Percentiles rank a stretch among this genome's conserved stretches.
Evolutionary conservation across 495 filamentous ascomycete species (phyloP).

Genomic region (Penicillium turbatum): DNA sequence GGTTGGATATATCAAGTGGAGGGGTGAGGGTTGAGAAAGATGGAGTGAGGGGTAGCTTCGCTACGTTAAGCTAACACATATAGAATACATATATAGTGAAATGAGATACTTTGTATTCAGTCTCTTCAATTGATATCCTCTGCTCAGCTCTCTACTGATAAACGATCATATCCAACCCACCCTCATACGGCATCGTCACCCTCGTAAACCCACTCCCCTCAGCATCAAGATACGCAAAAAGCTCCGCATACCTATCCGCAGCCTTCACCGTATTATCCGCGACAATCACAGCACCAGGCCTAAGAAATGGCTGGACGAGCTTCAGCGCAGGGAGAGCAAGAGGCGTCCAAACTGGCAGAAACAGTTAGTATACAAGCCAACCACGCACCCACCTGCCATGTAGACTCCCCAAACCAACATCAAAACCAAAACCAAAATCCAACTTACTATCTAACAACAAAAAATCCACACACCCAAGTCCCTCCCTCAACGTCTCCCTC

Average conservation of each 20-base stretch:
- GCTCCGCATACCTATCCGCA: slow-evolving; percentile 32
- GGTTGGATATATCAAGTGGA: too few relatives aligned
- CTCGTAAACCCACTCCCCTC: slow-evolving; percentile 16
- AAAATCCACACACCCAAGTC: slow-evolving; percentile 48
- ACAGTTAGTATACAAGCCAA: slow-evolving; percentile 1
- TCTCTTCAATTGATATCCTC: background rate
- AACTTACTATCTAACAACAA: slow-evolving; percentile 55
- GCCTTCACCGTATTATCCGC: slow-evolving; percentile 44
- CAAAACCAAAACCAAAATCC: background rate
- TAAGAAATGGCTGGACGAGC: slow-evolving; percentile 41
- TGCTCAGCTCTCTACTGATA: slow-evolving; percentile 7
- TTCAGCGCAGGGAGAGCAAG: slow-evolving; percentile 48
- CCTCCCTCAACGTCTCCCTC: slow-evolving; percentile 44
- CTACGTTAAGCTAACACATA: too few relatives aligned
- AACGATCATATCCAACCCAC: slow-evolving; percentile 25
- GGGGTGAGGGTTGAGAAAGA: too few relatives aligned
- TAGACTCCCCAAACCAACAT: too few relatives aligned
- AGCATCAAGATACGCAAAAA: slow-evolving; percentile 29
- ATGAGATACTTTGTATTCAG: too few relatives aligned
- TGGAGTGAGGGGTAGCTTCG: too few relatives aligned
- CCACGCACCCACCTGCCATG: too few relatives aligned
- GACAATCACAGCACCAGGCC: slow-evolving; percentile 47
- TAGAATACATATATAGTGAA: too few relatives aligned
- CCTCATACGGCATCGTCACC: slow-evolving; percentile 20
- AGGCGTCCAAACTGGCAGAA: slow-evolving; percentile 47